Evolutionary conservation across 148 eudicot genomes (phyloP).

Genomic region (Rhododendron vialii): DNA sequence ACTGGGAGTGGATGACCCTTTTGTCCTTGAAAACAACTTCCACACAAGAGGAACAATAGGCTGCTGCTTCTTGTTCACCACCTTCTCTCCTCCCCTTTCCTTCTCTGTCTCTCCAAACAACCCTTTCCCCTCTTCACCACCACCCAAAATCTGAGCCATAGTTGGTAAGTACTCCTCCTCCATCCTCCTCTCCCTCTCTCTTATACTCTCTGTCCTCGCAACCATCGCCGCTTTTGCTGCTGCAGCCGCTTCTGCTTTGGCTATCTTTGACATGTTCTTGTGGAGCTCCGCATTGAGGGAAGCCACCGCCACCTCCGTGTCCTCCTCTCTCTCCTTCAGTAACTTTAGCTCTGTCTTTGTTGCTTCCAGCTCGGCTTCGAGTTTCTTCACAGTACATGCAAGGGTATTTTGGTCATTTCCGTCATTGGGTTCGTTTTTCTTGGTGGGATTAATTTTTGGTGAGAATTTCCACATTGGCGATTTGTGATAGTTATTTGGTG

Average conservation of each 20-base stretch:
- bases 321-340: slow-evolving; percentile 61
- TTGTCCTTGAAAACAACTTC: background rate
- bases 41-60: slow-evolving; percentile 3
- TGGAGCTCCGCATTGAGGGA: slow-evolving; percentile 75
- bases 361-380: slow-evolving; percentile 62
- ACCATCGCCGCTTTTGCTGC: slow-evolving; percentile 31
- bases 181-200: slow-evolving; percentile 18
- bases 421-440: slow-evolving; percentile 1
- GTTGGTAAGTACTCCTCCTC: slow-evolving; percentile 37
- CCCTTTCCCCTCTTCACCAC: slow-evolving; percentile 15
- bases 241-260: slow-evolving; percentile 51
- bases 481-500: slow-evolving; percentile 19
- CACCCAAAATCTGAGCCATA: slow-evolving; percentile 47
- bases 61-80: slow-evolving; percentile 58
- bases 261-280: slow-evolving; percentile 74
- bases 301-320: slow-evolving; percentile 72
- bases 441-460: slow-evolving; percentile 11
- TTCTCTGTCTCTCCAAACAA: slow-evolving; percentile 14
- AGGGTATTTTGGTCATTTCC: background rate
- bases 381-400: slow-evolving; percentile 31
- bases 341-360: slow-evolving; percentile 67
- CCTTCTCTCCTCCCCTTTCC: slow-evolving; percentile 7
- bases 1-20: background rate
- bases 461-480: slow-evolving; percentile 13
- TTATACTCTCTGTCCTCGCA: background rate